A percentile compares a stretch with the other conserved stretches of the same genome.
These are phyloP conservation scores for Globisporangium polare DNA, from an alignment of 352 stramenopile species.

Conservation along the genomic window DNA sequence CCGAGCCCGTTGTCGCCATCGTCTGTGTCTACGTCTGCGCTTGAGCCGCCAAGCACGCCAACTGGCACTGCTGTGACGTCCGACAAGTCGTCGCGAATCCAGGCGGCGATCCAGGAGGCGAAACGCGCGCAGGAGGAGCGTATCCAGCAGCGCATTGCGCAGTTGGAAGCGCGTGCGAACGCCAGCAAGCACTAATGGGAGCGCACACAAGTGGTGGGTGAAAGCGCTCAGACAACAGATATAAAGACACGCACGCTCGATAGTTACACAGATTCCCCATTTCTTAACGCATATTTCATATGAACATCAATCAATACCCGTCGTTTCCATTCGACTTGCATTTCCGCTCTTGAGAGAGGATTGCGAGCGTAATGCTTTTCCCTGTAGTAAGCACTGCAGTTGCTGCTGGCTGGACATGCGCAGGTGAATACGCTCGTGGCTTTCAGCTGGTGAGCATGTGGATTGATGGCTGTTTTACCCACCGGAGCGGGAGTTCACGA, in stretches of 20 bases:
- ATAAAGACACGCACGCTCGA: background rate
- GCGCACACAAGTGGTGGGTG: too few species aligned
- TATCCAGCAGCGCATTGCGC: slow-evolving; percentile 57
- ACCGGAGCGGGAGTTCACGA: too few species aligned
- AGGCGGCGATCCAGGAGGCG: slow-evolving; percentile 47
- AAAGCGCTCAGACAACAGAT: background rate
- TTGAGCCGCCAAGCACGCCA: slow-evolving; percentile 27
- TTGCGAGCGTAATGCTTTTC: too few species aligned
- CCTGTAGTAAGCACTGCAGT: too few species aligned
- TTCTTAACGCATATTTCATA: background rate
- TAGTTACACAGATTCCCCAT: background rate
- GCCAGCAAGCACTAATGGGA: slow-evolving; percentile 3
- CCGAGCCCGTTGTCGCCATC: slow-evolving; percentile 7
- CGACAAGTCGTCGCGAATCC: slow-evolving; percentile 41
- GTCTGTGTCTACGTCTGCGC: slow-evolving; percentile 1
- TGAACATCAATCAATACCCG: background rate
- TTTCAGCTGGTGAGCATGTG: too few species aligned
- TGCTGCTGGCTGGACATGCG: too few species aligned
- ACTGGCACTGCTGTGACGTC: slow-evolving; percentile 26
- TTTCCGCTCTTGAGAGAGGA: too few species aligned
- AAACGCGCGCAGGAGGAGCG: slow-evolving; percentile 47
- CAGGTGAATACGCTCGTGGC: too few species aligned
- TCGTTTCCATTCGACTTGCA: too few species aligned
- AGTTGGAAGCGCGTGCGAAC: slow-evolving; percentile 27
- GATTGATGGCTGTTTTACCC: too few species aligned